Percentiles rank a stretch among this genome's conserved stretches.
Evolutionary conservation across 2,329 filamentous ascomycete species (phyloP).

Genomic region (Ascochyta rabiei): DNA sequence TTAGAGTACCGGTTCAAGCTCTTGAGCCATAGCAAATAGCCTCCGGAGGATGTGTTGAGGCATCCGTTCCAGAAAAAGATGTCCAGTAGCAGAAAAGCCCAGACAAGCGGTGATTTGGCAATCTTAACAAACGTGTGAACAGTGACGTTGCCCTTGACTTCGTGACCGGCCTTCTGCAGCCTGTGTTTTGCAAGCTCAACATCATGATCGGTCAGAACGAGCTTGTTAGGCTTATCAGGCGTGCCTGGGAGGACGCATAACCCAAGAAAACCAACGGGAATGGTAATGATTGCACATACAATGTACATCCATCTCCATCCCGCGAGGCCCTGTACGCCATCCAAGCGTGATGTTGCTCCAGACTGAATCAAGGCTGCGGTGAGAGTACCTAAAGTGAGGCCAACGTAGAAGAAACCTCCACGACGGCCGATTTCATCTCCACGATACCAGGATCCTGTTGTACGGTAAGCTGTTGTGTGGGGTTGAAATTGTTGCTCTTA

Average conservation of each 20-base stretch:
- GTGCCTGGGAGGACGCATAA: constrained; percentile 61
- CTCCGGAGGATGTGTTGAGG: constrained; percentile 55
- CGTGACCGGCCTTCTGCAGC: constrained; percentile 54
- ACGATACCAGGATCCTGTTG: constrained; percentile 56
- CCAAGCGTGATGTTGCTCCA: constrained; percentile 57
- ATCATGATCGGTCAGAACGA: constrained; percentile 56
- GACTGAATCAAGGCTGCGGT: constrained; percentile 58
- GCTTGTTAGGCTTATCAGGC: constrained; percentile 56
- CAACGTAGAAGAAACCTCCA: constrained; percentile 60
- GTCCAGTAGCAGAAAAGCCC: constrained; percentile 57
- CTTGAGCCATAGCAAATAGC: constrained; percentile 65
- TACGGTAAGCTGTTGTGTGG: background rate
- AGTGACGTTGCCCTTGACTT: constrained; percentile 26
- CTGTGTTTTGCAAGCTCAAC: constrained; percentile 54
- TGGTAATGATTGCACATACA: constrained; percentile 58
- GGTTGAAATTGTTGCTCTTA: background rate
- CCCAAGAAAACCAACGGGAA: constrained; percentile 59
- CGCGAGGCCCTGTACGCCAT: constrained; percentile 55
- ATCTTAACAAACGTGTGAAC: constrained; percentile 29
- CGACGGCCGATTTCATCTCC: constrained; percentile 52
- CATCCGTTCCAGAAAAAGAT: constrained; percentile 64
- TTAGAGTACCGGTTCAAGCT: constrained; percentile 57
- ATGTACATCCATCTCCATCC: constrained; percentile 49
- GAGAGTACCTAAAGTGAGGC: constrained; percentile 58
- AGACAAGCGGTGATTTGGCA: constrained; percentile 55